Evolutionary conservation across 1,284 basidiomycete genomes (phyloP).

Genomic region (Dichomitus squalens): DNA sequence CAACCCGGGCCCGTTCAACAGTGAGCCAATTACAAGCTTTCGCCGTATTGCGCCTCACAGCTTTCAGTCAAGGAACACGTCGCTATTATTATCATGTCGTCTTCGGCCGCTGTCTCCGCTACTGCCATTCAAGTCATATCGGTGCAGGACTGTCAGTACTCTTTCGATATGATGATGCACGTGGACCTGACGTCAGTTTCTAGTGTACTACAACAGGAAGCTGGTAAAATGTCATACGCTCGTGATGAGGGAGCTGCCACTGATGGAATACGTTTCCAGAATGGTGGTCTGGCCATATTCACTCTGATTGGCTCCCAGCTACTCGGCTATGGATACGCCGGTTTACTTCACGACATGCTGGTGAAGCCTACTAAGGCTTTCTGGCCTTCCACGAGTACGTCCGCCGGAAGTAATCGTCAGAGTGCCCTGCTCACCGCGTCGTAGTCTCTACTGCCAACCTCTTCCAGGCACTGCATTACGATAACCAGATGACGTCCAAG

Average conservation of each 20-base stretch:
- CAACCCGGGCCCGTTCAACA: slow-evolving; percentile 49
- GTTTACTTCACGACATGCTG: slow-evolving; percentile 33
- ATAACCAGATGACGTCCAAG: slow-evolving; percentile 37
- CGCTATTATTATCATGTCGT: slow-evolving; percentile 40
- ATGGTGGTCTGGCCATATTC: slow-evolving; percentile 35
- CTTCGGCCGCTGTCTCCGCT: slow-evolving; percentile 38
- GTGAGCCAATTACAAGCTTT: slow-evolving; percentile 22
- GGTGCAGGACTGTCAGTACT: slow-evolving; percentile 35
- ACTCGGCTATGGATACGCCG: slow-evolving; percentile 36
- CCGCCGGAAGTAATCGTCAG: too few species aligned
- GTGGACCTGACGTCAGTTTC: background rate
- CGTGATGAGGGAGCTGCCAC: background rate
- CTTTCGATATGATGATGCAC: background rate
- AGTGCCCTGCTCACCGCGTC: background rate
- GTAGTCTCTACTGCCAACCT: slow-evolving; percentile 33
- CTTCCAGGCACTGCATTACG: slow-evolving; percentile 37
- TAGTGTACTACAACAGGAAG: slow-evolving; percentile 37
- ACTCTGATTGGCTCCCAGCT: slow-evolving; percentile 36
- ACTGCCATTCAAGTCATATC: slow-evolving; percentile 41
- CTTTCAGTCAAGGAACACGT: slow-evolving; percentile 36
- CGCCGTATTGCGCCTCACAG: background rate
- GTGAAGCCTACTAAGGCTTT: slow-evolving; percentile 37
- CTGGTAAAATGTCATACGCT: slow-evolving; percentile 23
- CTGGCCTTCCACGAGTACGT: slow-evolving; percentile 34
- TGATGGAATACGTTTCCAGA: slow-evolving; percentile 15